phyloP scores from a whole-genome alignment of 306 rosid genomes.

The Vigna nakashimae region DNA sequence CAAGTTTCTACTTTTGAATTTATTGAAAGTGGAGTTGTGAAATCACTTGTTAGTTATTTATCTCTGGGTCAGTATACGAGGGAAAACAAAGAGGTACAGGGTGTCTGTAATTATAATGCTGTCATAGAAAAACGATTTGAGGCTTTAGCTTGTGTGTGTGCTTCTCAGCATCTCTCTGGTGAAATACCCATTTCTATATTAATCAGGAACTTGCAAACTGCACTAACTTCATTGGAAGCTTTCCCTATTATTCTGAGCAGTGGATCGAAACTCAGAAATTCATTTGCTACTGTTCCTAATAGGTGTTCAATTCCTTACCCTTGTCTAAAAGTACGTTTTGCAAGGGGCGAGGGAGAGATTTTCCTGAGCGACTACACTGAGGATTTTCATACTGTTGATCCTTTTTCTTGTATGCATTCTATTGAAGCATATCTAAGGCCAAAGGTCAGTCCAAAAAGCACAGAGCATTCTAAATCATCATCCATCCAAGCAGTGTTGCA shows the following conservation, averaged over 20 bases:
- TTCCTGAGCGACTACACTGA: constrained; percentile 61
- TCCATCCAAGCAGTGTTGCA: constrained; percentile 52
- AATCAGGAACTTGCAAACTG: constrained; percentile 73
- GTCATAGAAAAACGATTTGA: constrained; percentile 80
- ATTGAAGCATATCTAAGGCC: constrained; percentile 83
- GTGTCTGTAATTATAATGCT: constrained; percentile 47
- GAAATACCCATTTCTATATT: constrained; percentile 63
- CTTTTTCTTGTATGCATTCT: constrained; percentile 75
- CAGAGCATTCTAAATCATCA: constrained; percentile 43
- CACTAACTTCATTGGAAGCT: constrained; percentile 85
- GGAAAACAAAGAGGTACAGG: constrained; percentile 49
- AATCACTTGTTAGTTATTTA: constrained; percentile 74
- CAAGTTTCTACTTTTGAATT: constrained; percentile 97
- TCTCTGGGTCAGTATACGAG: constrained; percentile 66
- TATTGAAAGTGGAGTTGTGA: constrained; percentile 89
- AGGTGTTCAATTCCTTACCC: constrained; percentile 68
- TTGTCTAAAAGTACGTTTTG: constrained; percentile 76
- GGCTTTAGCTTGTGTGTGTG: constrained; percentile 68
- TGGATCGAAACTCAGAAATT: constrained; percentile 62
- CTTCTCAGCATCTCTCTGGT: constrained; percentile 54
- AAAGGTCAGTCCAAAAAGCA: constrained; percentile 58
- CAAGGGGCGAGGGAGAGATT: constrained; percentile 76
- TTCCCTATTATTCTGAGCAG: constrained; percentile 80
- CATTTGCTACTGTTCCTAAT: constrained; percentile 76
- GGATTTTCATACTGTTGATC: constrained; percentile 76